A percentile compares a stretch with the other conserved stretches of the same genome.
phyloP scores from a whole-genome alignment of 768 basidiomycete species.

The Mycena venus region DNA sequence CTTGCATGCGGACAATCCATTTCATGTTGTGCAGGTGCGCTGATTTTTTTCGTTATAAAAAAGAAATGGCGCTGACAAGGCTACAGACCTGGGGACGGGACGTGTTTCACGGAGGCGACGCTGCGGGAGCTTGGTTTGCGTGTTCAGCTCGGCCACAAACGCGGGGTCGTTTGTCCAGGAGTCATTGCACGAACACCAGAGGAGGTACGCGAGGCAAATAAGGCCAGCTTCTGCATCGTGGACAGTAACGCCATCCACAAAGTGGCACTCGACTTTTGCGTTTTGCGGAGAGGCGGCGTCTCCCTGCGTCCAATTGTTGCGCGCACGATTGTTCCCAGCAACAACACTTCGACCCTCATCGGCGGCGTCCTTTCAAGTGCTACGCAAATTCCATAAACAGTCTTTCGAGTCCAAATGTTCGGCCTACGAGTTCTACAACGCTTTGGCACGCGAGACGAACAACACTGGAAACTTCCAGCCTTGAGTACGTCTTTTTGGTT shows the following conservation, averaged over 20 bases:
- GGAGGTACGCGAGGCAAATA: conserved; percentile 7
- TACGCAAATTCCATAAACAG: conserved; percentile 48
- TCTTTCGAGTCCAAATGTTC: conserved; percentile 48
- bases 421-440: conserved; percentile 47
- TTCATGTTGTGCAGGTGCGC: conserved; percentile 1
- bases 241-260: conserved; percentile 41
- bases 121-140: conserved; percentile 34
- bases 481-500: conserved; percentile 23
- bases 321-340: conserved; percentile 44
- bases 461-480: conserved; percentile 41
- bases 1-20: background rate
- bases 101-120: conserved; percentile 1
- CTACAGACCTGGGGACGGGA: background rate
- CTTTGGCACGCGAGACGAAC: conserved; percentile 41
- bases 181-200: background rate
- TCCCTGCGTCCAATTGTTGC: conserved; percentile 48
- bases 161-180: conserved; percentile 31
- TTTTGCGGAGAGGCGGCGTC: conserved; percentile 39
- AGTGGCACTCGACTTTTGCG: conserved; percentile 48
- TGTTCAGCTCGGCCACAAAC: conserved; percentile 38
- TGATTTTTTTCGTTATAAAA: background rate
- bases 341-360: conserved; percentile 43
- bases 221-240: conserved; percentile 43
- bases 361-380: conserved; percentile 44
- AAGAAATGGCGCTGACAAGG: background rate